A percentile compares a stretch with the other conserved stretches of the same genome.
These are phyloP conservation scores for Ceratocystis papillata DNA, from an alignment of 2,329 filamentous ascomycete genomes.

Conservation along the genomic window DNA sequence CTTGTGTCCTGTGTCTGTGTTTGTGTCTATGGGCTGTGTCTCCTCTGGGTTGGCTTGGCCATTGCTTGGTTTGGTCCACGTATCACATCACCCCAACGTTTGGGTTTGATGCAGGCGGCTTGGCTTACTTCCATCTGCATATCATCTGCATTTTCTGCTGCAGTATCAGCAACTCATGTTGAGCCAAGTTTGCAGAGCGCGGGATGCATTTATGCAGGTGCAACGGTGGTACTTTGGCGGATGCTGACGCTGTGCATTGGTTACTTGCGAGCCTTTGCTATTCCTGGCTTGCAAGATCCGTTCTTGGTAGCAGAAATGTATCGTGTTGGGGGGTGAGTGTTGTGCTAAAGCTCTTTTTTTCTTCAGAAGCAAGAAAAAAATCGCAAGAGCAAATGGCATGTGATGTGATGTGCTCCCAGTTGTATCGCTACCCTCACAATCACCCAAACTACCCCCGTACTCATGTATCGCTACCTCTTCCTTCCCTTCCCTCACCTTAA, in stretches of 20 bases:
- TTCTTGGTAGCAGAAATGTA: too few relatives aligned
- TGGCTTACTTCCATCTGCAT: background rate
- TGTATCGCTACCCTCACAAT: background rate
- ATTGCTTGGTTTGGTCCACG: too few relatives aligned
- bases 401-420: too few relatives aligned
- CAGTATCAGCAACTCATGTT: background rate
- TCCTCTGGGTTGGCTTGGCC: background rate
- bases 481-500: background rate
- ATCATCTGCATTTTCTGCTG: background rate
- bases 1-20: too few relatives aligned
- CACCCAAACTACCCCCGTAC: background rate
- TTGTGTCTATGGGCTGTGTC: background rate
- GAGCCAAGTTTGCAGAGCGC: background rate
- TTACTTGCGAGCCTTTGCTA: background rate
- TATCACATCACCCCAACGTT: too few relatives aligned
- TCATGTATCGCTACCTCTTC: background rate
- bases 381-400: too few relatives aligned
- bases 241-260: background rate
- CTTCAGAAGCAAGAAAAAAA: too few relatives aligned
- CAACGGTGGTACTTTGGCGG: conserved; percentile 3
- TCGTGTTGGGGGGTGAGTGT: too few relatives aligned
- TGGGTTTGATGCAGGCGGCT: background rate
- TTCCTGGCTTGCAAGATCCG: too few relatives aligned
- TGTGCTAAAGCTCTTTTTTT: too few relatives aligned
- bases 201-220: conserved; percentile 3